Base-by-base conservation (phyloP, 495 filamentous ascomycete genomes). In the Neurospora africana region DNA sequence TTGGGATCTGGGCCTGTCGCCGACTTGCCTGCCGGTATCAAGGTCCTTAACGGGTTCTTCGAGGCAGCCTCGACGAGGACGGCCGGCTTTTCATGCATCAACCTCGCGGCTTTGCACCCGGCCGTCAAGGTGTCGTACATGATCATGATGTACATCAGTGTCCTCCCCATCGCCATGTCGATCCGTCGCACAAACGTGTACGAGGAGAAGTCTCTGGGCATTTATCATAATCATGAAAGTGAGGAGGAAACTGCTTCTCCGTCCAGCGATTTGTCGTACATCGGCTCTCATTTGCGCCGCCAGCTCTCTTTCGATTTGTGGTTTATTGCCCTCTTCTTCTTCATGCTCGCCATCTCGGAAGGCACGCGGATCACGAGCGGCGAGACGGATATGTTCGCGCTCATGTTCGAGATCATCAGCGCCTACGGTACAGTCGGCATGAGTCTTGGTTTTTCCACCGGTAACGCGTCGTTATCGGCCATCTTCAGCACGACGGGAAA, bases 61-160 rank as follows among this genome's bases (percentile, higher is more conserved):
- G 93, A 98, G 81, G 94, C 95, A 2, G 86, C 89, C 0, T 89
- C 91, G 15, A 97, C 95, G 0, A 84, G 95, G 74, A 97, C 94
- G 3, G 93, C 95, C 3, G 95, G 95, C 2, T 97, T 97, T 76
- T 84, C 91, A 8, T 90, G 91, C 67, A 87, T 97, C 75, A 91
- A 91, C 73, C 82, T 98, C 33, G 83, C 92, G 7, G 80, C 84
- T 0, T 84, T 98, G 17, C 95, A 98, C 76, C 95, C 95, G 0
- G 95, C 91, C 2, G 93, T 97, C 15, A 95, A 98, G 77, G 92
- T 95, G 5, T 97, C 93, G 21, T 98, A 97, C 83, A 81, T 97
- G 81, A 89, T 98, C 81, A 98, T 98, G 95, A 98, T 98, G 95
- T 98, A 98, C 80, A 98, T 98, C 74, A 97, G 95, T 67, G 92